These are phyloP conservation scores for Podaxis carcinomalis DNA, from an alignment of 768 basidiomycete genomes.

Conservation along the genomic window DNA sequence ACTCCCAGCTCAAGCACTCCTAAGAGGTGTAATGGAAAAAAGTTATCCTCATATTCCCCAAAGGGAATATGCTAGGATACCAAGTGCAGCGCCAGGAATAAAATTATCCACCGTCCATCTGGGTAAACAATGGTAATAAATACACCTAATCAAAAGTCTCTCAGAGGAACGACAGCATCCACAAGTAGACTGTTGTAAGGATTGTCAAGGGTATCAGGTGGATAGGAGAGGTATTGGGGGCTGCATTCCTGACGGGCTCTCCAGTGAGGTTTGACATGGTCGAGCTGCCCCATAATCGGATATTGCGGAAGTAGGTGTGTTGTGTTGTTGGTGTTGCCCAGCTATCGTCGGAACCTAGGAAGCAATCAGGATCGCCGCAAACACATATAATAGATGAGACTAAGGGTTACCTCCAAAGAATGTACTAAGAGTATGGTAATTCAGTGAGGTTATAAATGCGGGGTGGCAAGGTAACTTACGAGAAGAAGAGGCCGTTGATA, in stretches of 20 bases:
- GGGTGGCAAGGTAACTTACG: constrained; percentile 37
- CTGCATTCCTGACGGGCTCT: constrained; percentile 21
- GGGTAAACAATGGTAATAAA: background rate
- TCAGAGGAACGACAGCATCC: background rate
- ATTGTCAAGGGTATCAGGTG: background rate
- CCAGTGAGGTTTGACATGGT: constrained; percentile 45
- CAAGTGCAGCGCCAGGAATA: no score
- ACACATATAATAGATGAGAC: background rate
- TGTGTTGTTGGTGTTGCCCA: constrained; percentile 71
- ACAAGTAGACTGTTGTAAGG: background rate
- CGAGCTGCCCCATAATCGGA: constrained; percentile 59
- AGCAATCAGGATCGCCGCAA: constrained; percentile 6
- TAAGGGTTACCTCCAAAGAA: constrained; percentile 72
- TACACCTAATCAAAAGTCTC: background rate
- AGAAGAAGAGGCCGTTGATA: constrained; percentile 74
- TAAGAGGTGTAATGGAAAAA: no score
- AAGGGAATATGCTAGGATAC: no score
- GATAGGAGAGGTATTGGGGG: constrained; percentile 6
- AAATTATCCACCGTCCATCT: background rate
- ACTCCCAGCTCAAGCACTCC: no score
- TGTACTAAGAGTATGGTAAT: constrained; percentile 38
- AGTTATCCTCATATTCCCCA: no score
- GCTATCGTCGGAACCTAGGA: constrained; percentile 51
- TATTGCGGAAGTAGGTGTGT: constrained; percentile 74
- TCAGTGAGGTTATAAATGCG: background rate